Evolutionary conservation across 23 red algal species (phyloP).

Genomic region (Gracilaria domingensis): DNA sequence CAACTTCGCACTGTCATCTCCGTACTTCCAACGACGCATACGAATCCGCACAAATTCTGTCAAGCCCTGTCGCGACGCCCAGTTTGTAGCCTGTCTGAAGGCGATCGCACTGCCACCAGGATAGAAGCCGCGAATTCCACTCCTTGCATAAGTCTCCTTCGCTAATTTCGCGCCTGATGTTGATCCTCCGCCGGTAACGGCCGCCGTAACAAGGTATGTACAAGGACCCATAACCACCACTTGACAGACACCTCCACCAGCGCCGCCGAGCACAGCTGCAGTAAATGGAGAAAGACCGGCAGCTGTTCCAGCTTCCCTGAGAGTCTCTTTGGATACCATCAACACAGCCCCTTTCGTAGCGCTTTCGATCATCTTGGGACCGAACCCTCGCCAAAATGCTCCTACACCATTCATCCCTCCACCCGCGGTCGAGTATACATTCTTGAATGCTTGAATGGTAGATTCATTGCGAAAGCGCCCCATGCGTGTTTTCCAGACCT

Average conservation of each 20-base stretch:
- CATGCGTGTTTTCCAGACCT: constrained; percentile 98
- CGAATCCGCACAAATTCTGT: constrained; percentile 78
- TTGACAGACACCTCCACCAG: constrained; percentile 92
- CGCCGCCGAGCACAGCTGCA: constrained; percentile 77
- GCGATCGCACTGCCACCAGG: constrained; percentile 91
- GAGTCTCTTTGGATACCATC: constrained; percentile 83
- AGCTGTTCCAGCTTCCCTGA: constrained; percentile 42
- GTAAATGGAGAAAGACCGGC: constrained; percentile 67
- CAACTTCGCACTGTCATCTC: constrained; percentile 57
- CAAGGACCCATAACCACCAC: constrained; percentile 82
- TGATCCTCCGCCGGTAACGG: constrained; percentile 69
- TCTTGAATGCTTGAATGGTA: constrained; percentile 77
- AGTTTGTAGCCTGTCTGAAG: constrained; percentile 95
- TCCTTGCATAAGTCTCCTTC: constrained; percentile 65
- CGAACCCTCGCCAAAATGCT: constrained; percentile 92
- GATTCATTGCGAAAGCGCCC: constrained; percentile 86
- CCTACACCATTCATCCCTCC: constrained; percentile 62
- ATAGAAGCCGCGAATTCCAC: constrained; percentile 88
- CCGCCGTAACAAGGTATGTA: constrained; percentile 78
- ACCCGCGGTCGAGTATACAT: constrained; percentile 71
- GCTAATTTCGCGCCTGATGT: constrained; percentile 38
- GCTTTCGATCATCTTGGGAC: constrained; percentile 92
- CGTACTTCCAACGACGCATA: constrained; percentile 54
- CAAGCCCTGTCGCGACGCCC: constrained; percentile 88
- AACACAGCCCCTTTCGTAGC: constrained; percentile 94